Conservation (phyloP, 495 filamentous ascomycete species). For the Penicillium arizonense region DNA sequence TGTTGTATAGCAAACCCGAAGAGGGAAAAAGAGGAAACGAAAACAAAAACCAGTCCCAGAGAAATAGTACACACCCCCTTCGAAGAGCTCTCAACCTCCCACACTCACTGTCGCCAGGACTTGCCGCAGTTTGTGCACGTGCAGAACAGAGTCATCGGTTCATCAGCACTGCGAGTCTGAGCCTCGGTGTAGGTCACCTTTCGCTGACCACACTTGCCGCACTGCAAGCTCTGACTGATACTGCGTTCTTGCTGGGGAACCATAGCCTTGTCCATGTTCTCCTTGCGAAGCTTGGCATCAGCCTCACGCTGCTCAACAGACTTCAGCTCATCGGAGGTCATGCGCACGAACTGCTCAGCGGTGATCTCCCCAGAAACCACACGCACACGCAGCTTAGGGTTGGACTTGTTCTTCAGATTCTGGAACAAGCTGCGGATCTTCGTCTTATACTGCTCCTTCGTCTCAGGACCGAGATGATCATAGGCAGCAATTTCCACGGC, state of each 20-base stretch:
- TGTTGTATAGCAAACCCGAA: slow-evolving; percentile 2
- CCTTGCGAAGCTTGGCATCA: slow-evolving; percentile 70
- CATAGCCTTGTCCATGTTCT: slow-evolving; percentile 89
- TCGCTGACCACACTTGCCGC: slow-evolving; percentile 84
- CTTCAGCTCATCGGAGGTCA: slow-evolving; percentile 75
- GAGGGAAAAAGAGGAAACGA: slow-evolving; percentile 5
- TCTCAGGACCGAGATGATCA: slow-evolving; percentile 61
- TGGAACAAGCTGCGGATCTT: slow-evolving; percentile 91
- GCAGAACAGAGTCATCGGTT: slow-evolving; percentile 46
- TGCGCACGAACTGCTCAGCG: slow-evolving; percentile 69
- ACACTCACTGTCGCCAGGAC: slow-evolving; percentile 45
- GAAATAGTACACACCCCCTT: slow-evolving; percentile 18
- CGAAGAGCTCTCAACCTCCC: not conserved
- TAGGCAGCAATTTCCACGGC: slow-evolving; percentile 75
- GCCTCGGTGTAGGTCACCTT: slow-evolving; percentile 95
- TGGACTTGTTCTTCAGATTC: slow-evolving; percentile 90
- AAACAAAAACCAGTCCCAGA: slow-evolving; percentile 14
- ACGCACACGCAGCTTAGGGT: slow-evolving; percentile 67
- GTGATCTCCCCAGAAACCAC: slow-evolving; percentile 73
- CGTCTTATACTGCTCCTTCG: slow-evolving; percentile 66
- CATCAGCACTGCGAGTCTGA: slow-evolving; percentile 93
- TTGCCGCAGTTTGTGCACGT: slow-evolving; percentile 53
- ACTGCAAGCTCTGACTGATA: slow-evolving; percentile 80
- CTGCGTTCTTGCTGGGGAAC: slow-evolving; percentile 63
- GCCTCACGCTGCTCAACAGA: slow-evolving; percentile 64